Percentiles rank a stretch among this genome's conserved stretches.
phyloP scores from a whole-genome alignment of 805 yeast genomes.

The Lipomyces chichibuensis region DNA sequence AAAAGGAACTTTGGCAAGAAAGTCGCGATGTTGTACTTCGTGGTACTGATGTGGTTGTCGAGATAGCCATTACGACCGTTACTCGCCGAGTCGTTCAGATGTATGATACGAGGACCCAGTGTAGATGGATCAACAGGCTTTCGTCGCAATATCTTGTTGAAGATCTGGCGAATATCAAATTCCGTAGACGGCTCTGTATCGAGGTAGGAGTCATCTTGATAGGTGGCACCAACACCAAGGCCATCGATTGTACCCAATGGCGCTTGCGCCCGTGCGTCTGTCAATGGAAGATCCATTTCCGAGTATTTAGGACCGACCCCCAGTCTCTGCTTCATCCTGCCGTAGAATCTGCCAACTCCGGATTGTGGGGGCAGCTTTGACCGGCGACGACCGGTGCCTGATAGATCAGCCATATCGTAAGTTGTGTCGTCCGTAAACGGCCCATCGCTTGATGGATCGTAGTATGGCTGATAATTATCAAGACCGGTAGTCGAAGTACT shows the following conservation, averaged over 20 bases:
- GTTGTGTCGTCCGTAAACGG: neutral
- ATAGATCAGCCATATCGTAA: neutral
- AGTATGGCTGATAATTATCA: slow-evolving; percentile 30
- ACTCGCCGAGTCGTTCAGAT: slow-evolving; percentile 62
- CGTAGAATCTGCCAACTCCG: slow-evolving; percentile 24
- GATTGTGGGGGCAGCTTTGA: slow-evolving; percentile 16
- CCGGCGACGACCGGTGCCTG: slow-evolving; percentile 1
- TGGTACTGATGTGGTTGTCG: slow-evolving; percentile 89
- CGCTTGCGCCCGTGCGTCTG: slow-evolving; percentile 24
- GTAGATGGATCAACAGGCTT: slow-evolving; percentile 39
- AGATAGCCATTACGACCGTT: slow-evolving; percentile 62
- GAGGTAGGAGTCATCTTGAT: neutral
- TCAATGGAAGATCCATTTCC: slow-evolving; percentile 32
- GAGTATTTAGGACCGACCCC: slow-evolving; percentile 26
- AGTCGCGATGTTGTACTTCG: slow-evolving; percentile 91
- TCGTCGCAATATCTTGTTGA: slow-evolving; percentile 38
- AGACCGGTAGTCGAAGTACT: slow-evolving; percentile 14
- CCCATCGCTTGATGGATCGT: slow-evolving; percentile 20
- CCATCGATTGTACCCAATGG: slow-evolving; percentile 16
- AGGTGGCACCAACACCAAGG: neutral
- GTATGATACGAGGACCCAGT: slow-evolving; percentile 65
- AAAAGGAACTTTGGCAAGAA: slow-evolving; percentile 91
- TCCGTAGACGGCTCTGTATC: slow-evolving; percentile 10
- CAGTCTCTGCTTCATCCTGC: slow-evolving; percentile 23
- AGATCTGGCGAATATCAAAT: slow-evolving; percentile 17